Base-by-base conservation (phyloP, 2,329 filamentous ascomycete species). In the Penicillium sp. region DNA sequence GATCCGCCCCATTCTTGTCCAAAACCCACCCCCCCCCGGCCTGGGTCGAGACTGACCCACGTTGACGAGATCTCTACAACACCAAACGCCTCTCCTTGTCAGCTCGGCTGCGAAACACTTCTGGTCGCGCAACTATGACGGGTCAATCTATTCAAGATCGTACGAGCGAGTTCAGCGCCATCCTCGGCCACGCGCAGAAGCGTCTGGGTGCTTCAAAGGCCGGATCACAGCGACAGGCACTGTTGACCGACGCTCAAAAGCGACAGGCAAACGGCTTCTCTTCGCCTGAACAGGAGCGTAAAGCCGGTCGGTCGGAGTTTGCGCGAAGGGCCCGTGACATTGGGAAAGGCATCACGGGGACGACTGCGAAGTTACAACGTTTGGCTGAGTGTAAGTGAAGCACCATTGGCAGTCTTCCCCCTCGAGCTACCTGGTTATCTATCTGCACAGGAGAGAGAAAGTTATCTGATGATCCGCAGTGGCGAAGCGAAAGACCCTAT, bases 401-500 rank as follows among this genome's bases (percentile, higher is more conserved):
- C 50, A 18, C 7, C 42, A 5, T 29, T 27, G 4, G 12, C 13
- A 32, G 27, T 9, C 29, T 7, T 29, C 32, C n/a, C 24, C 7
- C 9, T 39, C 3, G 12, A 11, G 35, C 26, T 38, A 9, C 24
- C 6, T 8, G 32, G 25, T 4, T 7, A 28, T 28, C 8, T 12
- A 4, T 4, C 12, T 25, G 18, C 4, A 24, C 9, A 27, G 28
- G 12, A 36, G 13, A 13, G 24, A 28, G 7, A 45, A 49, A 56
- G 46, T 50, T 29, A 26, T 5, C 18, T 7, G n/a, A 39, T 9
- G 25, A 43, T 44, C 29, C 29, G 24, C 44, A 87, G 84, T 98
- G 66, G 93, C 93, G n/a, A 91, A 90, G 70, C 84, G 91, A 63
- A 94, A 95, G 72, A 95, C 93, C 8, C 83, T 98, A 38, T 98